A percentile compares a stretch with the other conserved stretches of the same genome.
Evolutionary conservation across 768 basidiomycete genomes (phyloP).

Genomic region (Hypsizygus marmoreus): DNA sequence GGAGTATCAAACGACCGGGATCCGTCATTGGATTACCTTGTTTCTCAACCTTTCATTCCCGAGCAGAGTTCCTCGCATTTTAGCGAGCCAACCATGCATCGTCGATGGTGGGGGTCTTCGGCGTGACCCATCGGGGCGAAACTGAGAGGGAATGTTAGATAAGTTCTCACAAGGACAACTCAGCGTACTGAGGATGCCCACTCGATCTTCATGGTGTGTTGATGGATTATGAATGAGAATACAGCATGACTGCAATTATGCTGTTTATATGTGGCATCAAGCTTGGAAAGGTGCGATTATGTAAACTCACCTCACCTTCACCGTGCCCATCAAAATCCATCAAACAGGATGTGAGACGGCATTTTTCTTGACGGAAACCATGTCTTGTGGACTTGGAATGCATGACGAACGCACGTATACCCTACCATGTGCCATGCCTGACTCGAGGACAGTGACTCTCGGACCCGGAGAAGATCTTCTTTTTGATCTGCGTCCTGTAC

Average conservation of each 20-base stretch:
- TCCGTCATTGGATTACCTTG: slow-evolving; percentile 34
- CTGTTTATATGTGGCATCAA: slow-evolving; percentile 6
- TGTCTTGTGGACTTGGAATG: too few species aligned
- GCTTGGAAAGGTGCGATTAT: slow-evolving; percentile 11
- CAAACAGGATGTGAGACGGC: too few species aligned
- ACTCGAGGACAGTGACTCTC: too few species aligned
- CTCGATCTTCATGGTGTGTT: slow-evolving; percentile 50
- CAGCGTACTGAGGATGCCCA: slow-evolving; percentile 46
- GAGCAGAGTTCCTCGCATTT: slow-evolving; percentile 70
- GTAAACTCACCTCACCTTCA: slow-evolving; percentile 16
- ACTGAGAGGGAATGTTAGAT: slow-evolving; percentile 26
- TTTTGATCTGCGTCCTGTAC: too few species aligned
- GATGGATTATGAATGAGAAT: slow-evolving; percentile 8
- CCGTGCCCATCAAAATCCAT: slow-evolving; percentile 15
- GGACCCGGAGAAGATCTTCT: too few species aligned
- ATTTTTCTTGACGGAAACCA: too few species aligned
- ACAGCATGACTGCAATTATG: slow-evolving; percentile 1
- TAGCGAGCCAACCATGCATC: slow-evolving; percentile 80
- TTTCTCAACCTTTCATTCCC: slow-evolving; percentile 61
- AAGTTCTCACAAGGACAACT: slow-evolving; percentile 3
- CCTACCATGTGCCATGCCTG: too few species aligned
- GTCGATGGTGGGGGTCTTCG: slow-evolving; percentile 53
- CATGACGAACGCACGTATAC: too few species aligned
- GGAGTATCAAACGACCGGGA: background rate
- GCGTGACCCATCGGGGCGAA: slow-evolving; percentile 44